Conservation (phyloP, 1,284 basidiomycete genomes). For the Porphyrellus sp. region DNA sequence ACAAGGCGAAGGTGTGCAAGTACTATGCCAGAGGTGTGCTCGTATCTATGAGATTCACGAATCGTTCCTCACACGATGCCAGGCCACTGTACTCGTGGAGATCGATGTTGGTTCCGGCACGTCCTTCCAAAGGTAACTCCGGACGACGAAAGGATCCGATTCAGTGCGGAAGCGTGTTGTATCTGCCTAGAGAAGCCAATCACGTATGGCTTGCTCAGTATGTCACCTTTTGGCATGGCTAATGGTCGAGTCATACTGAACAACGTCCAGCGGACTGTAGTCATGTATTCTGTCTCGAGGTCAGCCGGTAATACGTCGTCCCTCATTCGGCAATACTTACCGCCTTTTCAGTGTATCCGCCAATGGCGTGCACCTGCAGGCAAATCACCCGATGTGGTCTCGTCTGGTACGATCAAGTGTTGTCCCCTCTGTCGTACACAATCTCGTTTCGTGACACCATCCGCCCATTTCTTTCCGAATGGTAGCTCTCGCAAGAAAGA, state of each 20-base stretch:
- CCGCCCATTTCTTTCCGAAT: constrained; percentile 58
- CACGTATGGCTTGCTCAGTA: constrained; percentile 66
- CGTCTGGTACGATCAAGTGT: constrained; percentile 60
- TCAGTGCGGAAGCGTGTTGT: constrained; percentile 47
- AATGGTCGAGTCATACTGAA: constrained; percentile 10
- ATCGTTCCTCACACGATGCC: neutral
- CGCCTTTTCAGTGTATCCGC: constrained; percentile 56
- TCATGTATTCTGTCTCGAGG: constrained; percentile 69
- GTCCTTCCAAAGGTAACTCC: constrained; percentile 30
- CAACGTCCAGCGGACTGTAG: constrained; percentile 54
- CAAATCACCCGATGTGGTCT: constrained; percentile 49
- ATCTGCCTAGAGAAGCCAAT: constrained; percentile 72
- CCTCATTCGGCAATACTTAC: constrained; percentile 10
- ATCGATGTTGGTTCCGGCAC: constrained; percentile 71
- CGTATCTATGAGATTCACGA: neutral
- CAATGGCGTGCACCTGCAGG: constrained; percentile 63
- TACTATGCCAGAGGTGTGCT: constrained; percentile 56
- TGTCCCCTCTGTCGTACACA: constrained; percentile 69
- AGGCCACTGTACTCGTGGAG: constrained; percentile 67
- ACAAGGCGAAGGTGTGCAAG: constrained; percentile 63
- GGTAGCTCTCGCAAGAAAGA: constrained; percentile 50
- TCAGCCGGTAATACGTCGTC: constrained; percentile 29
- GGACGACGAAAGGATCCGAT: constrained; percentile 25
- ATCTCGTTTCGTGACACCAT: constrained; percentile 67
- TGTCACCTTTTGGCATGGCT: constrained; percentile 16